These are phyloP conservation scores for Suhomyces sp. DNA, from an alignment of 805 yeast species.

Conservation along the genomic window DNA sequence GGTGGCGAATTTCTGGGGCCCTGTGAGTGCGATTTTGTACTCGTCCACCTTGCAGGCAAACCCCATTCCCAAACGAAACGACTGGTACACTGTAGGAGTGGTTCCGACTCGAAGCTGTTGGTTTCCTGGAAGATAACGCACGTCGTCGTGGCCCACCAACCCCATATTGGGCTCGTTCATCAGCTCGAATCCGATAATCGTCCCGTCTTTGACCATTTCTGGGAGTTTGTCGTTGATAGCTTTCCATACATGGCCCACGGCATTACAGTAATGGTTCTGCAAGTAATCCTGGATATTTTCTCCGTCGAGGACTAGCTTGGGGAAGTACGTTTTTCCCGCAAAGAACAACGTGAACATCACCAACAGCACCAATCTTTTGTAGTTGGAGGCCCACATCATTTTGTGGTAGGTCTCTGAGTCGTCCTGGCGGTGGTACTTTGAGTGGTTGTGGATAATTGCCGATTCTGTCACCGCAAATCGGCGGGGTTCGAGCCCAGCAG, in stretches of 20 bases:
- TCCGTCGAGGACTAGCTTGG: conserved; percentile 68
- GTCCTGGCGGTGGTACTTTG: conserved; percentile 32
- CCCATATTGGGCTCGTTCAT: conserved; percentile 86
- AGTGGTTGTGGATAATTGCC: conserved; percentile 67
- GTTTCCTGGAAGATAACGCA: conserved; percentile 51
- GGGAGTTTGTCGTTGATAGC: conserved; percentile 24
- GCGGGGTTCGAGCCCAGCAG: conserved; percentile 83
- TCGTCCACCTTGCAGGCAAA: conserved; percentile 61
- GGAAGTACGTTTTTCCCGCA: conserved; percentile 74
- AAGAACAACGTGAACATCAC: conserved; percentile 86
- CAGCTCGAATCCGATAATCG: conserved; percentile 76
- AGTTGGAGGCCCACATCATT: conserved; percentile 93
- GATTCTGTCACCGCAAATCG: conserved; percentile 73
- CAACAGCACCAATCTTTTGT: conserved; percentile 66
- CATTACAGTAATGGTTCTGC: conserved; percentile 57
- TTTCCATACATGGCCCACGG: conserved; percentile 44
- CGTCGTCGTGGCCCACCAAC: conserved; percentile 57
- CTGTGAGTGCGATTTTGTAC: conserved; percentile 69
- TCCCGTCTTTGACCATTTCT: conserved; percentile 38
- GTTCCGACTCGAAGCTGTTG: conserved; percentile 75
- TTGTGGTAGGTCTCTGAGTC: conserved; percentile 57
- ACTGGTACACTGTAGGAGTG: conserved; percentile 77
- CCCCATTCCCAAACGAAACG: conserved; percentile 79
- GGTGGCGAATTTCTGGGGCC: conserved; percentile 66
- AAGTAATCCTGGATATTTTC: conserved; percentile 74